Percentiles rank a stretch among this genome's conserved stretches.
These are phyloP conservation scores for Quercus phellos DNA, from an alignment of 331 rosid genomes.

Conservation along the genomic window DNA sequence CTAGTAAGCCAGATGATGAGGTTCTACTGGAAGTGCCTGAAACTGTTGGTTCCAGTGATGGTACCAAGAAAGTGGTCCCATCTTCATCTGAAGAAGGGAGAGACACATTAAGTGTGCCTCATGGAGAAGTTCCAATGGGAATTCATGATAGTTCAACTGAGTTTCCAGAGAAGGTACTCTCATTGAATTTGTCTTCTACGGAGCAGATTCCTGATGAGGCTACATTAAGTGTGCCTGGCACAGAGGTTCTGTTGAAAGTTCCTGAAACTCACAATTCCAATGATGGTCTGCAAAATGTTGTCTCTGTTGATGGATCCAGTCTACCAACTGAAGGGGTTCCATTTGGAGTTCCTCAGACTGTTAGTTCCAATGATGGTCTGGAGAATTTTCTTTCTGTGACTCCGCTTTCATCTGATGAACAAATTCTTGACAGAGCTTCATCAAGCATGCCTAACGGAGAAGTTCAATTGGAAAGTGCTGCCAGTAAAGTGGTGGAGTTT, in stretches of 20 bases:
- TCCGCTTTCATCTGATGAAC: constrained; percentile 21
- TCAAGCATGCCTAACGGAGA: constrained; percentile 29
- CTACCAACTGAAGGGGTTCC: constrained; percentile 27
- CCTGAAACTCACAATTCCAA: neutral
- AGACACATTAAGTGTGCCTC: constrained; percentile 14
- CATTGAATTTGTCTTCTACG: neutral
- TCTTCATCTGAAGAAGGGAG: constrained; percentile 21
- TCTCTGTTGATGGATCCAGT: neutral
- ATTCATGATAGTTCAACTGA: constrained; percentile 11
- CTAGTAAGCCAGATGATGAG: constrained; percentile 15
- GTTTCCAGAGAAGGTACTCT: constrained; percentile 14
- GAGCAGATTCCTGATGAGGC: constrained; percentile 1
- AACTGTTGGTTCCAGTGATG: constrained; percentile 17
- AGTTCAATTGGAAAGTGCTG: constrained; percentile 18
- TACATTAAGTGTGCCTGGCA: constrained; percentile 5
- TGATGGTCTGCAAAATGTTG: constrained; percentile 7
- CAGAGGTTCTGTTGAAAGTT: neutral
- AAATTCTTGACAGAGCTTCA: constrained; percentile 9
- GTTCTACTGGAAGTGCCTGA: constrained; percentile 10
- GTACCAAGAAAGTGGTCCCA: neutral
- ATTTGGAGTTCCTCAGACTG: constrained; percentile 21
- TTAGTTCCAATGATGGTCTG: constrained; percentile 7
- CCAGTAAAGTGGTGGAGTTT: constrained; percentile 25
- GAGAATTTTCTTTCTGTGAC: constrained; percentile 12
- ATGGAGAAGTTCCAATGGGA: constrained; percentile 21